Percentiles rank a stretch among this genome's conserved stretches.
phyloP scores from a whole-genome alignment of 257 asterid genomes.

The Nyctanthes arbortristis region DNA sequence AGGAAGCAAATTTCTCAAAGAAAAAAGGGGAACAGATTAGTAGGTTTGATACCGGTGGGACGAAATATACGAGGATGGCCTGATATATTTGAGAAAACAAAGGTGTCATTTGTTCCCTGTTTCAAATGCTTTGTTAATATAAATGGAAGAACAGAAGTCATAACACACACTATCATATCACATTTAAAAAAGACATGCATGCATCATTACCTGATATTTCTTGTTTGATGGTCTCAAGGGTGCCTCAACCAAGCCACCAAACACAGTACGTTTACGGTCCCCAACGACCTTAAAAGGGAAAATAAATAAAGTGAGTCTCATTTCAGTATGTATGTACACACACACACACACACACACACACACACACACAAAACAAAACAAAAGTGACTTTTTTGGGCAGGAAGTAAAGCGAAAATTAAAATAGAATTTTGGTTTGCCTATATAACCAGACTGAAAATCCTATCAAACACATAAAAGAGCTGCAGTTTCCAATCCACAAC shows the following conservation, averaged over 20 bases:
- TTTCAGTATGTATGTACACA: background rate
- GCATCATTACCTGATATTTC: constrained; percentile 77
- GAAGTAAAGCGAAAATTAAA: no score
- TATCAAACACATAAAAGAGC: no score
- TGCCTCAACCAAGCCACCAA: constrained; percentile 96
- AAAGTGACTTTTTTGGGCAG: no score
- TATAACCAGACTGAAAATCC: no score
- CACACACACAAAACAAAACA: no score
- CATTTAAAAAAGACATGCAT: constrained; percentile 2
- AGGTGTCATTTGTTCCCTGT: constrained; percentile 75
- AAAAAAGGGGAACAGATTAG: no score
- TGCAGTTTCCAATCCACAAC: no score
- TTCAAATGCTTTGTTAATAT: constrained; percentile 23
- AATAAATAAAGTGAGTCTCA: background rate
- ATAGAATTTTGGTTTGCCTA: no score
- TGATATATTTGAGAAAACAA: constrained; percentile 74
- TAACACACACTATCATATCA: background rate
- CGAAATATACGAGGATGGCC: constrained; percentile 73
- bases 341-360: no score
- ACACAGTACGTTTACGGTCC: constrained; percentile 80
- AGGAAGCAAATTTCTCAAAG: background rate
- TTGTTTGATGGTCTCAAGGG: constrained; percentile 73
- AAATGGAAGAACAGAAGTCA: constrained; percentile 9
- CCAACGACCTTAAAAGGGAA: constrained; percentile 80
- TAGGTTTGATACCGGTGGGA: constrained; percentile 63